These are phyloP conservation scores for Dalbergia oliveri DNA, from an alignment of 306 rosid genomes.

Conservation along the genomic window DNA sequence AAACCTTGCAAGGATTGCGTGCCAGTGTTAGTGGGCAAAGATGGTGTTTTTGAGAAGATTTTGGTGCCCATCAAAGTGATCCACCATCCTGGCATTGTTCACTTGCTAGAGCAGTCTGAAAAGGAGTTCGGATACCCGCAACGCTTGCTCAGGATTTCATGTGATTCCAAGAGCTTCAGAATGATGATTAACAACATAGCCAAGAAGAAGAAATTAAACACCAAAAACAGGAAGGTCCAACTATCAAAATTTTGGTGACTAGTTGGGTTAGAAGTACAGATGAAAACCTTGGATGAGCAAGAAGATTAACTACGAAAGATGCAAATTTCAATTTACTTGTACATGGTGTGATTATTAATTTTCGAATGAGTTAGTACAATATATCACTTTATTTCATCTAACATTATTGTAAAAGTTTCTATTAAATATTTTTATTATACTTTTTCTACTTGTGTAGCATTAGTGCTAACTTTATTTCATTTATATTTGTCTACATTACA, in stretches of 20 bases:
- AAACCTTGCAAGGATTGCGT: neutral
- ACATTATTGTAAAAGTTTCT: too few relatives aligned
- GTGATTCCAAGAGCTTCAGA: conserved; percentile 5
- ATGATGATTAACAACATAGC: neutral
- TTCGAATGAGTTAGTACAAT: too few relatives aligned
- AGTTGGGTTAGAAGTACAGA: neutral
- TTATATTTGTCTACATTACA: neutral
- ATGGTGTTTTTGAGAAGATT: neutral
- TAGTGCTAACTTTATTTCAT: neutral
- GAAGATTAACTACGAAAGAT: too few relatives aligned
- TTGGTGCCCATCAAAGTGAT: neutral
- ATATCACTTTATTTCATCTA: too few relatives aligned
- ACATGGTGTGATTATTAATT: too few relatives aligned
- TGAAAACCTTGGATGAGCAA: neutral
- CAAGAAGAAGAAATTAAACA: neutral
- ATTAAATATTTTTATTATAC: too few relatives aligned
- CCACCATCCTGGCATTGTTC: neutral
- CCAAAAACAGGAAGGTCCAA: neutral
- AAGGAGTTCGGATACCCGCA: neutral
- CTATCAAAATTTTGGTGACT: neutral
- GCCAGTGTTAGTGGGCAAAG: neutral
- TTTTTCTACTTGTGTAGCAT: too few relatives aligned
- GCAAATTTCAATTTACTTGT: too few relatives aligned
- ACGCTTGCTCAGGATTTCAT: neutral
- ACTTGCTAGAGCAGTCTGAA: neutral